Conservation (phyloP, 208 protist genomes). For the Leishmania tropica region DNA sequence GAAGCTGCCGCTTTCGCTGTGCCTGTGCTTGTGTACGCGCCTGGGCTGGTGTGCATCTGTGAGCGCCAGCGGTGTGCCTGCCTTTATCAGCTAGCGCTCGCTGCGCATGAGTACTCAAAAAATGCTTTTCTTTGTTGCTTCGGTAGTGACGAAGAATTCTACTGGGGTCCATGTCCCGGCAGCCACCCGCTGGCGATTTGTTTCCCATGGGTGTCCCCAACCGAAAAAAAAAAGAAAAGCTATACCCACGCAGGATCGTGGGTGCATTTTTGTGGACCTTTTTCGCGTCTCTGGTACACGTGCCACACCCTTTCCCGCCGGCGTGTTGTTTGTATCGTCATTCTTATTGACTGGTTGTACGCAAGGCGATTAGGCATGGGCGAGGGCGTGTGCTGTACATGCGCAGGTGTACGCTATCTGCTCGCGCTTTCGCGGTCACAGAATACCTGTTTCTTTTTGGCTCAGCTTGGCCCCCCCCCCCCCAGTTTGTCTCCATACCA, state of each 20-base stretch:
- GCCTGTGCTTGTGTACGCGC: neutral
- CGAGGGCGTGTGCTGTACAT: neutral
- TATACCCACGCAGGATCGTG: neutral
- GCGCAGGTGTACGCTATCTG: neutral
- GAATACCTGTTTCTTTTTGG: neutral
- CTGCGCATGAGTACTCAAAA: neutral
- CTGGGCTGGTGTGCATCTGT: neutral
- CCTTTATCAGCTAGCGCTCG: neutral
- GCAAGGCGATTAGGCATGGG: neutral
- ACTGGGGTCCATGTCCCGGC: neutral
- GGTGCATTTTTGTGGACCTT: neutral
- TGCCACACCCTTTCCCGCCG: neutral
- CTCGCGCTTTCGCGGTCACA: neutral
- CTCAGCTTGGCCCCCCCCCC: no score
- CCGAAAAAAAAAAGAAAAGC: neutral
- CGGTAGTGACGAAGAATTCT: no score
- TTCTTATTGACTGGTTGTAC: neutral
- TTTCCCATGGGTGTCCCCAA: neutral
- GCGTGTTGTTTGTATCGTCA: neutral
- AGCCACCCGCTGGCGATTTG: neutral
- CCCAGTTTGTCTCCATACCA: neutral
- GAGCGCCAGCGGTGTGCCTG: neutral
- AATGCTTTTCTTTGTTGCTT: neutral
- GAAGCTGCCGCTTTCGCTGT: neutral
- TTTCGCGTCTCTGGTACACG: neutral